Percentiles rank a stretch among this genome's conserved stretches.
Evolutionary conservation across 768 basidiomycete species (phyloP).

Genomic region (Lactarius deliciosus): DNA sequence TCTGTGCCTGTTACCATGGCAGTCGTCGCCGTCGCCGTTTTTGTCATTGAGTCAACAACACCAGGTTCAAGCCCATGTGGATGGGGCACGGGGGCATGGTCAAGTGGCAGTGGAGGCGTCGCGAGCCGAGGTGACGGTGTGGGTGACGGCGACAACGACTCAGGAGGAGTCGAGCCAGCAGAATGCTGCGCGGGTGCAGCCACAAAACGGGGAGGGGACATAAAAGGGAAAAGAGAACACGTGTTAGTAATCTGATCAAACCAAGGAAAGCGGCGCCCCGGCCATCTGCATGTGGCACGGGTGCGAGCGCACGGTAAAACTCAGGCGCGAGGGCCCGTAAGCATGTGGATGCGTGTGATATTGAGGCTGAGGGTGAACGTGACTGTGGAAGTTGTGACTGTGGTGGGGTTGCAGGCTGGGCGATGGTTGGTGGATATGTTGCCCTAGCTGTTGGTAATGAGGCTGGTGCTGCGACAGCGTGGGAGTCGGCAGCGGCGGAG

Average conservation of each 20-base stretch:
- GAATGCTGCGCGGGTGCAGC: slow-evolving; percentile 12
- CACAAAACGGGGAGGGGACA: background rate
- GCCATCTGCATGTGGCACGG: slow-evolving; percentile 23
- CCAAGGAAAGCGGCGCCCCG: slow-evolving; percentile 21
- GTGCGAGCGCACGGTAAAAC: slow-evolving; percentile 37
- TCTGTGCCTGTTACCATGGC: background rate
- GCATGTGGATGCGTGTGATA: slow-evolving; percentile 23
- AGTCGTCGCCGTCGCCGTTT: background rate
- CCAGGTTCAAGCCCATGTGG: slow-evolving; percentile 16
- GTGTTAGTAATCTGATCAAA: slow-evolving; percentile 14
- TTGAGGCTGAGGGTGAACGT: slow-evolving; percentile 28
- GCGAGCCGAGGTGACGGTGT: slow-evolving; percentile 20
- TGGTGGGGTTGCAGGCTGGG: slow-evolving; percentile 11
- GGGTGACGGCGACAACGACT: slow-evolving; percentile 20
- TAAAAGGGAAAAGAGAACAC: slow-evolving; percentile 14
- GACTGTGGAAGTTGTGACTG: background rate
- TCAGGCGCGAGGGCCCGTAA: slow-evolving; percentile 41
- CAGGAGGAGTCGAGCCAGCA: slow-evolving; percentile 15
- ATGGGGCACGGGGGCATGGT: slow-evolving; percentile 1
- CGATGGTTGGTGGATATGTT: slow-evolving; percentile 20
- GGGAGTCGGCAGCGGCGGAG: slow-evolving; percentile 33
- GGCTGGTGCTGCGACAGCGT: slow-evolving; percentile 9
- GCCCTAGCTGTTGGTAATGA: background rate
- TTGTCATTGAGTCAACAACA: background rate
- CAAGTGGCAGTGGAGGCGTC: slow-evolving; percentile 22